These are phyloP conservation scores for Sporothrix schenckii DNA, from an alignment of 2,329 filamentous ascomycete species.

Conservation along the genomic window DNA sequence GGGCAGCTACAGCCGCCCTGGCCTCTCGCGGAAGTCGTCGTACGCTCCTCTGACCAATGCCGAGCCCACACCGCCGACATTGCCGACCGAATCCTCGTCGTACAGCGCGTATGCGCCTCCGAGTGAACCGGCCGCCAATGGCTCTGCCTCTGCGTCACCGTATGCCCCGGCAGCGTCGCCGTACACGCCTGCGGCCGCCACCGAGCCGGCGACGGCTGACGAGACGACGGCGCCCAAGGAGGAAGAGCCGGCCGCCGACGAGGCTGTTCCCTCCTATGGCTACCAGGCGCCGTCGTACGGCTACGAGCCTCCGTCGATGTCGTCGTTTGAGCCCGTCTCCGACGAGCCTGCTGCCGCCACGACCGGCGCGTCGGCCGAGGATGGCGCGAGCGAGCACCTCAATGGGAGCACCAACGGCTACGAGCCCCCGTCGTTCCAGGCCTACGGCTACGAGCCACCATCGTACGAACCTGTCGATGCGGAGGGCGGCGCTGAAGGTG, in stretches of 20 bases:
- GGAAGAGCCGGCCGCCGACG: background rate
- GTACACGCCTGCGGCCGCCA: background rate
- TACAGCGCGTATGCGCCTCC: slow-evolving; percentile 35
- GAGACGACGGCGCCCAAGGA: slow-evolving; percentile 5
- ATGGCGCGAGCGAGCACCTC: slow-evolving; percentile 24
- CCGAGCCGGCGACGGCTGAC: background rate
- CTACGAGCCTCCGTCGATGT: slow-evolving; percentile 54
- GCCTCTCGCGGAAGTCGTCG: slow-evolving; percentile 39
- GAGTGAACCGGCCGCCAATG: slow-evolving; percentile 31
- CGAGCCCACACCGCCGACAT: slow-evolving; percentile 22
- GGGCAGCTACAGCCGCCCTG: slow-evolving; percentile 8
- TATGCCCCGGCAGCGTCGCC: background rate
- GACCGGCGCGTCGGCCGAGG: slow-evolving; percentile 34
- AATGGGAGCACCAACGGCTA: slow-evolving; percentile 45
- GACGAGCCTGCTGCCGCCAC: background rate
- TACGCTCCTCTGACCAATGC: slow-evolving; percentile 37
- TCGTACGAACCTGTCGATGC: slow-evolving; percentile 57
- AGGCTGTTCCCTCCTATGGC: slow-evolving; percentile 32
- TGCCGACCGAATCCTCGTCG: slow-evolving; percentile 1
- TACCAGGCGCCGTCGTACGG: slow-evolving; percentile 56
- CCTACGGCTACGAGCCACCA: slow-evolving; percentile 61
- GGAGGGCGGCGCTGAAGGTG: slow-evolving; percentile 46
- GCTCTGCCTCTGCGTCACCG: slow-evolving; percentile 27
- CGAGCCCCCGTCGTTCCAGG: slow-evolving; percentile 65
- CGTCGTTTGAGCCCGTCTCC: slow-evolving; percentile 39